These are phyloP conservation scores for Lithospermum erythrorhizon DNA, from an alignment of 257 asterid genomes.

Conservation along the genomic window DNA sequence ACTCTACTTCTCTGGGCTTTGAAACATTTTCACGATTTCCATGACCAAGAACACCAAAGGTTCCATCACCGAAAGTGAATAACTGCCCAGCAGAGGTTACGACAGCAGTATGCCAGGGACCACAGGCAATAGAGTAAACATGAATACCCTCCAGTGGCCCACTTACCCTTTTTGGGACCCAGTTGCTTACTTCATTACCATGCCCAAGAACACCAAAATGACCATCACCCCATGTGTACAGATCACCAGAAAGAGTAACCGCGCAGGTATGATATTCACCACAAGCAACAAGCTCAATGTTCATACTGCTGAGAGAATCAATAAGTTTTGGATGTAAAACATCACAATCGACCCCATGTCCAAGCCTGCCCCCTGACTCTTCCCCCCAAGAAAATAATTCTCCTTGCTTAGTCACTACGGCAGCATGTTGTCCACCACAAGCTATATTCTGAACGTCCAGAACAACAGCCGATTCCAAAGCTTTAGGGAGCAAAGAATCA, in stretches of 20 bases:
- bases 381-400: slow-evolving; percentile 94
- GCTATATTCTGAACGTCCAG: slow-evolving; percentile 86
- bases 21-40: slow-evolving; percentile 66
- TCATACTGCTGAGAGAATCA: slow-evolving; percentile 58
- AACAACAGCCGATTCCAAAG: slow-evolving; percentile 82
- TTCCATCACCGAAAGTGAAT: slow-evolving; percentile 89
- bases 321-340: slow-evolving; percentile 74
- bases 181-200: slow-evolving; percentile 82
- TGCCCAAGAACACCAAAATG: slow-evolving; percentile 85
- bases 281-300: slow-evolving; percentile 80
- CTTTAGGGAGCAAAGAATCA: slow-evolving; percentile 75
- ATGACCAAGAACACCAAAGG: slow-evolving; percentile 94
- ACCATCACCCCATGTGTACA: slow-evolving; percentile 94
- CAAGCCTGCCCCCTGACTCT: slow-evolving; percentile 88
- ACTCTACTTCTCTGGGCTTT: slow-evolving; percentile 79
- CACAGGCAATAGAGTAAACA: slow-evolving; percentile 75
- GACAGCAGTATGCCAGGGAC: slow-evolving; percentile 95
- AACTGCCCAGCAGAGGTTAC: slow-evolving; percentile 90
- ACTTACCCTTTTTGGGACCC: slow-evolving; percentile 85
- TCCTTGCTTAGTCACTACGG: slow-evolving; percentile 81
- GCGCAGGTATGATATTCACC: slow-evolving; percentile 93
- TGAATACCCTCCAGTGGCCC: slow-evolving; percentile 84
- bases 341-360: slow-evolving; percentile 91
- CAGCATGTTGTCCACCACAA: slow-evolving; percentile 80
- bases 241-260: slow-evolving; percentile 83